A percentile compares a stretch with the other conserved stretches of the same genome.
Evolutionary conservation across 1,284 basidiomycete genomes (phyloP).

Genomic region (Cutaneotrichosporon mucoides): DNA sequence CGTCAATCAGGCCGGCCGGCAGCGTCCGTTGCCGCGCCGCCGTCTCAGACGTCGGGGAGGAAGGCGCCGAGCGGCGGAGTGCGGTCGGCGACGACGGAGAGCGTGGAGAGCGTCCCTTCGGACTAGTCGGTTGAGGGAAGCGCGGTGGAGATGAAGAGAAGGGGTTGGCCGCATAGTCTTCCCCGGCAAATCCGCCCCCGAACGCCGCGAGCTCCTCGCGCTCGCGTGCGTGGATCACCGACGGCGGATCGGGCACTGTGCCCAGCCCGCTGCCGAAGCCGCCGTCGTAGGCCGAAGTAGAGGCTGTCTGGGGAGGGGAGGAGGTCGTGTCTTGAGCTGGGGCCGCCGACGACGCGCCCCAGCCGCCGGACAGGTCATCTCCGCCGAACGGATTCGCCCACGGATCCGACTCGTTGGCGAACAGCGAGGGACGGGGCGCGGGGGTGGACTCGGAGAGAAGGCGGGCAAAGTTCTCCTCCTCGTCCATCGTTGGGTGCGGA

Average conservation of each 20-base stretch:
- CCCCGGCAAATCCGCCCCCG: conserved; percentile 2
- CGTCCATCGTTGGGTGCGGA: conserved; percentile 31
- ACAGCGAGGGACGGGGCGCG: conserved; percentile 30
- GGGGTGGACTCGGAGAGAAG: conserved; percentile 38
- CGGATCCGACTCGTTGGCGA: conserved; percentile 30
- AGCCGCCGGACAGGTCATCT: conserved; percentile 6
- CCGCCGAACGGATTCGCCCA: conserved; percentile 49
- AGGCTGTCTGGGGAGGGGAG: not conserved
- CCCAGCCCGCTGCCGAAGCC: conserved; percentile 1
- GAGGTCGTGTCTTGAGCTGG: not conserved
- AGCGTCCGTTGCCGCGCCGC: conserved; percentile 8
- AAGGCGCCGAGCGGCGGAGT: not conserved
- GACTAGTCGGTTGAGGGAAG: not conserved
- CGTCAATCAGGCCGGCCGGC: conserved; percentile 33
- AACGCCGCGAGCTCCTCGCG: conserved; percentile 18
- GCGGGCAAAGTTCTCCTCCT: conserved; percentile 42
- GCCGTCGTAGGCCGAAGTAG: not conserved
- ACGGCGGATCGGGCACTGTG: conserved; percentile 33
- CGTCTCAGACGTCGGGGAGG: not conserved
- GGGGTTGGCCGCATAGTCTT: conserved; percentile 6
- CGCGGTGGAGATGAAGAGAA: conserved; percentile 1
- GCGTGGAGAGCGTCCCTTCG: not conserved
- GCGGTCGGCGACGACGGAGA: not conserved
- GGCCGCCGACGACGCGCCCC: conserved; percentile 5
- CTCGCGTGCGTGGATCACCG: conserved; percentile 43